Percentiles rank a stretch among this genome's conserved stretches.
phyloP scores from a whole-genome alignment of 163 green algal genomes.

The Scenedesmus sp. region DNA sequence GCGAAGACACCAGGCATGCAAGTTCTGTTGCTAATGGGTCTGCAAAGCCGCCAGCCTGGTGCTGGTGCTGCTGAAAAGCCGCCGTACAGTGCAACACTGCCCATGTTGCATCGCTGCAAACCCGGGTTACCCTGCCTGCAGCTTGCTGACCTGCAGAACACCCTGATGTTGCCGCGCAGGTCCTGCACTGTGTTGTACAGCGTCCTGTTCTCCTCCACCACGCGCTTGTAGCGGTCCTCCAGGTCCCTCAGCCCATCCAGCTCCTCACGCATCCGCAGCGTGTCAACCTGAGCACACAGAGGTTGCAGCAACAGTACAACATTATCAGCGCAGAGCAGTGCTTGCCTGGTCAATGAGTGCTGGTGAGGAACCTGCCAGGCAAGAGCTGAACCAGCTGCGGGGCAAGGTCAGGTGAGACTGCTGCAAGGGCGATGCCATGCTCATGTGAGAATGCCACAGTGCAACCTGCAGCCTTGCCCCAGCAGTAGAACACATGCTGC shows the following conservation, averaged over 20 bases:
- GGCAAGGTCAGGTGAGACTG: not conserved
- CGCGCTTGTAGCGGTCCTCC: constrained; percentile 31
- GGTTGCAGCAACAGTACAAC: not conserved
- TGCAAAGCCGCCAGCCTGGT: too few species aligned
- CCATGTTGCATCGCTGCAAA: not conserved
- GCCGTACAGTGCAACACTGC: too few species aligned
- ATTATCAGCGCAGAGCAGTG: not conserved
- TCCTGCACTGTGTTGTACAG: constrained; percentile 92
- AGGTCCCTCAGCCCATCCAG: constrained; percentile 57
- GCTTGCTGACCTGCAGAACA: constrained; percentile 80
- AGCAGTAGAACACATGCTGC: not conserved
- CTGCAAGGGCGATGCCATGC: not conserved
- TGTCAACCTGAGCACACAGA: not conserved
- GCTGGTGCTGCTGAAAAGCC: not conserved
- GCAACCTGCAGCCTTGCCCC: not conserved
- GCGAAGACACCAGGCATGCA: not conserved
- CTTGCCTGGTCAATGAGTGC: not conserved
- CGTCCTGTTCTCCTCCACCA: constrained; percentile 79
- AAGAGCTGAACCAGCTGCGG: too few species aligned
- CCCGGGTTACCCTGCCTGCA: not conserved
- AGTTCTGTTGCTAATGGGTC: not conserved
- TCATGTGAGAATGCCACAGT: not conserved
- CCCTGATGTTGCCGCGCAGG: constrained; percentile 90
- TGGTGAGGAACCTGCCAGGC: too few species aligned
- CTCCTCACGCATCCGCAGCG: constrained; percentile 31